phyloP scores from a whole-genome alignment of 306 rosid genomes.

The Vigna unguiculata region DNA sequence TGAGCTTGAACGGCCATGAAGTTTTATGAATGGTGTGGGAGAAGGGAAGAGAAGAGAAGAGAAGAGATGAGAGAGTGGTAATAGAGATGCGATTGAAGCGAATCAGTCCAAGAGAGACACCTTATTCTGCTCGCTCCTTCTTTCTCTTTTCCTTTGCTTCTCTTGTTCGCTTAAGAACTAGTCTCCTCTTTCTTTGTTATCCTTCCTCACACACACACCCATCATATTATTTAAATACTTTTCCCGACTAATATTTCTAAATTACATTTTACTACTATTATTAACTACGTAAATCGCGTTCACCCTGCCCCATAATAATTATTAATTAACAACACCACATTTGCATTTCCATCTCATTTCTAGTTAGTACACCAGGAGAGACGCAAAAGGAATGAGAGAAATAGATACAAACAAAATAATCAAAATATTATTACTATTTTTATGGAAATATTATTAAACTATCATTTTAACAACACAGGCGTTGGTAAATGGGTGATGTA shows the following conservation, averaged over 20 bases:
- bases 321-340: background rate
- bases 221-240: constrained; percentile 36
- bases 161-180: constrained; percentile 41
- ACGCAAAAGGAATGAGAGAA: background rate
- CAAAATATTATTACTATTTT: background rate
- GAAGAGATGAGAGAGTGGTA: background rate
- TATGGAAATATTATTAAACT: background rate
- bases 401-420: background rate
- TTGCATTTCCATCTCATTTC: background rate
- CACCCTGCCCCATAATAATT: background rate
- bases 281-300: constrained; percentile 16
- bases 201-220: background rate
- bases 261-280: background rate
- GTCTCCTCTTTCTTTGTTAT: constrained; percentile 52
- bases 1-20: constrained; percentile 98
- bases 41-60: too few relatives aligned
- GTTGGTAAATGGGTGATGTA: constrained; percentile 44
- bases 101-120: constrained; percentile 83
- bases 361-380: background rate
- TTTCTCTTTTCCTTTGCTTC: constrained; percentile 41
- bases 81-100: constrained; percentile 56
- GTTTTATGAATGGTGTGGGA: too few relatives aligned
- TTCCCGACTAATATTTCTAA: background rate
- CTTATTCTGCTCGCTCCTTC: constrained; percentile 58
- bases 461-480: constrained; percentile 1